Base-by-base conservation (phyloP, 805 yeast genomes). In the Zygotorulaspora florentina region DNA sequence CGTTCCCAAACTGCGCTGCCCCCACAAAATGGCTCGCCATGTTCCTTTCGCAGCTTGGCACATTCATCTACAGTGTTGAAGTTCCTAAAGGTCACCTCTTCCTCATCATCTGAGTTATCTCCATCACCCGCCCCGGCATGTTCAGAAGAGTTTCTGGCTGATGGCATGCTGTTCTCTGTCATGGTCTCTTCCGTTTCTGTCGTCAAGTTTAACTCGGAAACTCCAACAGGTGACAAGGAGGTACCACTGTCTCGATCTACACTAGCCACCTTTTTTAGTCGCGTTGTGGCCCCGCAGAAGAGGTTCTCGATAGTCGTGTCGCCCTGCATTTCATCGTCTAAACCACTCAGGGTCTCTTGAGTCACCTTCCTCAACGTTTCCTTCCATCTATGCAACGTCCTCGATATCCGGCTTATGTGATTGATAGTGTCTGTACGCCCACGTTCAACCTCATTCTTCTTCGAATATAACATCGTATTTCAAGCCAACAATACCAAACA, bases 1-100 rank as follows among this genome's bases (percentile, higher is more conserved):
- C 71, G 65, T 42, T 77, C 75, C 96, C 96, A 90, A 36, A 85
- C 71, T 10, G 66, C 67, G 34, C 75, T 75, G 8, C 88, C 93
- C 3, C 73, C 67, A 35, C 57, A 59, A 57, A 79, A 77, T 9
- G 75, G 73, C 37, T 62, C 68, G 38, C 66, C 71, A 15, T 59
- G 54, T 35, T 55, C 46, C 8, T 45, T 45, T 56, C 67, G 63
- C 41, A 66, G 59, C 43, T 53, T 53, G 9, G 39, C 51, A 34
- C 65, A 62, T 51, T 68, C 72, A 2, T 45, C 47, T 2, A 56
- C 67, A 1, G 64, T 51, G 46, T 71, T 66, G 43, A 57, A 70
- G 20, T 56, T 66, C 11, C 51, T 59, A 39, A 53, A 66, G 2
- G 56, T 61, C 40, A 48, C 35, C 45, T 56, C 47, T 36, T 37